phyloP scores from a whole-genome alignment of 441 rosid species.

The Bocquillonia castaneifolia region DNA sequence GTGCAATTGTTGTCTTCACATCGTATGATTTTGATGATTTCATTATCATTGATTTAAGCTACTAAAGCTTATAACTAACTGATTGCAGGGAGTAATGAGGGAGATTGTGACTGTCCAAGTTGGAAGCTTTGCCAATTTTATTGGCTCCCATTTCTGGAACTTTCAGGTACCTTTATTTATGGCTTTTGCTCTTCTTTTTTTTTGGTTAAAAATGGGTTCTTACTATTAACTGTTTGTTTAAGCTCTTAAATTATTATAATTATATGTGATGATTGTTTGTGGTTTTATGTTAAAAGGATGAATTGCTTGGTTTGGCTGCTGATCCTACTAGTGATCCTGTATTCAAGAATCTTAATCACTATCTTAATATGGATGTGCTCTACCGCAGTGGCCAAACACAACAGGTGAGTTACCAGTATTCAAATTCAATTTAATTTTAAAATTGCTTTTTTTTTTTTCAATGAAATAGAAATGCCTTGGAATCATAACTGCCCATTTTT shows the following conservation, averaged over 20 bases:
- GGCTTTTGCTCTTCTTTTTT: too few species aligned
- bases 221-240: too few species aligned
- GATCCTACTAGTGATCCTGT: slow-evolving; percentile 63
- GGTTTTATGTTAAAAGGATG: slow-evolving; percentile 54
- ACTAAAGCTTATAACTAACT: neutral
- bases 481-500: too few species aligned
- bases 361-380: slow-evolving; percentile 66
- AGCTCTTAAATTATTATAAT: neutral
- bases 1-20: too few species aligned
- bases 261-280: neutral
- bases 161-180: slow-evolving; percentile 71
- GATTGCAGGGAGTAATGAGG: slow-evolving; percentile 38
- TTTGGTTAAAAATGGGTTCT: too few species aligned
- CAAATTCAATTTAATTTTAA: too few species aligned
- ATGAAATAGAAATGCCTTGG: too few species aligned
- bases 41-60: neutral
- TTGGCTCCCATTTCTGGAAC: slow-evolving; percentile 97
- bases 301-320: slow-evolving; percentile 71
- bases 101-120: slow-evolving; percentile 75
- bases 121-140: slow-evolving; percentile 74
- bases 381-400: slow-evolving; percentile 76
- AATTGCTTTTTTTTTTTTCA: too few species aligned
- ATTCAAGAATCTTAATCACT: slow-evolving; percentile 41
- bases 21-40: too few species aligned
- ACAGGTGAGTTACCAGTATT: slow-evolving; percentile 44